Evolutionary conservation across 2,329 filamentous ascomycete genomes (phyloP), one percentile per base, ranked within the genome.

Genomic region (Diplocarpon rosae): DNA sequence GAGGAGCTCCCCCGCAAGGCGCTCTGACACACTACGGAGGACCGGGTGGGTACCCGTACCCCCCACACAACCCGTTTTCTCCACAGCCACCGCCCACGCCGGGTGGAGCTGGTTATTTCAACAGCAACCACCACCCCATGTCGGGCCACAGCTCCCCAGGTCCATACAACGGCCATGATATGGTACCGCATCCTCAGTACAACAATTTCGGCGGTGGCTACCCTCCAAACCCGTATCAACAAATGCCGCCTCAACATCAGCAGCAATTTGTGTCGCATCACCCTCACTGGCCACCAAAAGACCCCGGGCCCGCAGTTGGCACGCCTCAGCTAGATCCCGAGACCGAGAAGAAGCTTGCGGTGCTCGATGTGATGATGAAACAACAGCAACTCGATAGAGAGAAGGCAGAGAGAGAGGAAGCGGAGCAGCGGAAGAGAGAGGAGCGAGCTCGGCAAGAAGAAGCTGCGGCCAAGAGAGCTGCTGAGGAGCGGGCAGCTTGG

Each of bases 341-440:
- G 37, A 46, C 51, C 37, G 70, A 73, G 48, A 69, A 82, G 45
- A 77, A 77, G 55, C 66, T 81, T 50, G 67, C 68, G n/a, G 70
- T 81, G 45, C 72, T 80, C 49, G 70, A 75, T 50, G 72, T 82
- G 53, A 62, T 85, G 46, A 69, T 73, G 52, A 54, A 52, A 24
- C 46, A 51, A 13, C 68, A 70, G 11, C 63, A 65, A 9, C 66
- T 75, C 35, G 68, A 75, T 49, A 64, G 62, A 3, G 67, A 59
- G 32, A 51, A 70, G 45, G 68, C 67, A 27, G 65, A 62, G 50
- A 66, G 64, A 48, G 70, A 69, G 42, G 68, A 68, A 10, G 66
- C 65, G 9, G 66, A 69, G 17, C 53, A 47, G 32, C 29, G 67
- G 63, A 54, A 64, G 27, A 50, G 46, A 49, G 70, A 69, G 43